Base-by-base conservation (phyloP, 2,329 filamentous ascomycete species). In the Arthrobotrys pseudoclavata region DNA sequence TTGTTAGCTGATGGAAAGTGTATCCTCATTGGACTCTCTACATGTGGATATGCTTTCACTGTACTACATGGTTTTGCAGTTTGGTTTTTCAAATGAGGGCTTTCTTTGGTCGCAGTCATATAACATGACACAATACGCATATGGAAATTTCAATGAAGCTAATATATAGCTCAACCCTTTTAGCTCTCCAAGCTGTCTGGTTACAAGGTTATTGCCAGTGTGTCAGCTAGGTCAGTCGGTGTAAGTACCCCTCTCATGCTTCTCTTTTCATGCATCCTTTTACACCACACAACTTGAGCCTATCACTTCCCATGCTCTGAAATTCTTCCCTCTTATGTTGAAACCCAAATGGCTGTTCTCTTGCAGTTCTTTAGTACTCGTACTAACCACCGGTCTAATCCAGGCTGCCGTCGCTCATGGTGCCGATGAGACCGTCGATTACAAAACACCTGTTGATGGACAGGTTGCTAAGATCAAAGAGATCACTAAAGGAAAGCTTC, bases 181-280 rank as follows among this genome's bases (percentile, higher is more conserved):
- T 57, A 77, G 74, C 61, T 77, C n/a, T 68, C 67, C 15, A 77
- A 77, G 31, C 24, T 77, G 13, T 77, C 74, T 3, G 74, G 74
- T 1, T 77, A 77, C 74, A 77, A 71, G 61, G 74, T 77, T 26
- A 71, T 77, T 57, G 37, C 74, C 3, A 77, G 42, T 55, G 74
- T 71, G n/a, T 77, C 74, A 4, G 42, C 61, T 20, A 67, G 67
- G 42, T 67, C 74, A 20, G 47, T 50, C 37, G 45, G 47, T 20
- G 74, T 77, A 77, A 26, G 74, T 64, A 47, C 15, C 20, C n/a
- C 37, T 31, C 24, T 10, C 47, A 4, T 26, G 4, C 47, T n/a
- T 24, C 24, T 34, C 48, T 12, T 15, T 50, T 1, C 47, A 24
- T 24, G 47, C 22, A 15, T 50, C 12, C 10, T 20, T 24, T 22